These are phyloP conservation scores for Saccharomycopsis microspora DNA, from an alignment of 805 yeast genomes.

Conservation along the genomic window DNA sequence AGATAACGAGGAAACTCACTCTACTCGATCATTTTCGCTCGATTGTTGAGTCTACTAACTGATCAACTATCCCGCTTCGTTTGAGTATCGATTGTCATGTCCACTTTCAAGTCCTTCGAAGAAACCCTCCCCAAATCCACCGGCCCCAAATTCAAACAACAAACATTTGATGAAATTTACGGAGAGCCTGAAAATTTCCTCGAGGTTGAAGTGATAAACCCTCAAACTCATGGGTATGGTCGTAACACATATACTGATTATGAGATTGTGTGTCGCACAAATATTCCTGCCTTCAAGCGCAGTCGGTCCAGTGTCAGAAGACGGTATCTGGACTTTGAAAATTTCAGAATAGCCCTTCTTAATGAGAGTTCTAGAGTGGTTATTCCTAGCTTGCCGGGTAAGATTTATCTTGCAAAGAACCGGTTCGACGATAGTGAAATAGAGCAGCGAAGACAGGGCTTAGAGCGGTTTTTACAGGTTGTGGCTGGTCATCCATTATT, in stretches of 20 bases:
- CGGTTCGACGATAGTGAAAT: conserved; percentile 76
- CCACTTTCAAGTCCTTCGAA: conserved; percentile 21
- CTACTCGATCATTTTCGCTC: too few species aligned
- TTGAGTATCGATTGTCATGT: not conserved
- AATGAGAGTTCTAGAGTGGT: conserved; percentile 70
- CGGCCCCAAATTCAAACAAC: conserved; percentile 33
- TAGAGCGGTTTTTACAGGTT: conserved; percentile 64
- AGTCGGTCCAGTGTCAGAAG: conserved; percentile 62
- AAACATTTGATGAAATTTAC: conserved; percentile 71
- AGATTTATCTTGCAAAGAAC: conserved; percentile 53
- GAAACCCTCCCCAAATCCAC: conserved; percentile 11
- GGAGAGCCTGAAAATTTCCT: conserved; percentile 92
- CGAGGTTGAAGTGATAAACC: conserved; percentile 78
- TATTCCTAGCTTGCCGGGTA: conserved; percentile 88
- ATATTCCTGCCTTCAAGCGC: conserved; percentile 75
- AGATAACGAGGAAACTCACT: too few species aligned
- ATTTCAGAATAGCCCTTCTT: conserved; percentile 61
- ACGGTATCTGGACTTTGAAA: conserved; percentile 83
- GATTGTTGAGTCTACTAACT: not conserved
- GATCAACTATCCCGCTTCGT: conserved; percentile 18
- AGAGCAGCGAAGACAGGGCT: conserved; percentile 71
- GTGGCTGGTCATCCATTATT: conserved; percentile 91
- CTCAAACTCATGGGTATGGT: conserved; percentile 64
- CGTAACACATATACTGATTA: conserved; percentile 79
- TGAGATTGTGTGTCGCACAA: conserved; percentile 81